Base-by-base conservation (phyloP, 495 filamentous ascomycete genomes). In the Penicillium nucicola region DNA sequence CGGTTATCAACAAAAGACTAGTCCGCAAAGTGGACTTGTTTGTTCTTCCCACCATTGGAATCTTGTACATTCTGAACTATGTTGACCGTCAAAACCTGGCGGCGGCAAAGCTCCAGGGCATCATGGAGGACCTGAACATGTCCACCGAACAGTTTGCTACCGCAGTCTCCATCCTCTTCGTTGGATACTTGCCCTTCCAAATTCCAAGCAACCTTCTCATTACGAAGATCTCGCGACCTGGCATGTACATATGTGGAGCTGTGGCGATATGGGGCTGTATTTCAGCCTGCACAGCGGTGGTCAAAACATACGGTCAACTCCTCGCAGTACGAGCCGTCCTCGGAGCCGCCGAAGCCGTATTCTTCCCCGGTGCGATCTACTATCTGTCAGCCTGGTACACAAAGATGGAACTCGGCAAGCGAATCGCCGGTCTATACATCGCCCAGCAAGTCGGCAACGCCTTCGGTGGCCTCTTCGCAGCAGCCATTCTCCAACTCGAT, bases 191-290 rank as follows among this genome's bases (percentile, higher is more conserved):
- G 13, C 62, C 79, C 19, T 77, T 81, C 66, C 78, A 82, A 57
- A 66, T 86, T 14, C 83, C 82, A 1, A 81, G 77, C 9, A 84
- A 84, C 52, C 60, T 84, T 6, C 73, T 83, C 40, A 64, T 84
- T 8, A 84, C 81, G 44, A 57, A 56, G 23, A 42, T 69, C n/a
- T 45, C 60, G 10, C 57, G 64, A 1, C 64, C 66, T 2, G 70
- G 57, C 14, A 57, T 63, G 50, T 66, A 64, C 44, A 68, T 70
- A 23, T 60, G 57, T 46, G 54, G 59, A 30, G 73, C 68, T 23
- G 74, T 79, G 53, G 65, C 70, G 0, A 57, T 78, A 41, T 82
- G 77, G 79, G 76, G 74, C 1, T 48, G 69, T 8, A 70, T 79
- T 19, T 73, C 76, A 1, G 72, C 69, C 8, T 67, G 64, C 8